phyloP scores from a whole-genome alignment of 1,284 basidiomycete genomes.

The Moesziomyces sp. region DNA sequence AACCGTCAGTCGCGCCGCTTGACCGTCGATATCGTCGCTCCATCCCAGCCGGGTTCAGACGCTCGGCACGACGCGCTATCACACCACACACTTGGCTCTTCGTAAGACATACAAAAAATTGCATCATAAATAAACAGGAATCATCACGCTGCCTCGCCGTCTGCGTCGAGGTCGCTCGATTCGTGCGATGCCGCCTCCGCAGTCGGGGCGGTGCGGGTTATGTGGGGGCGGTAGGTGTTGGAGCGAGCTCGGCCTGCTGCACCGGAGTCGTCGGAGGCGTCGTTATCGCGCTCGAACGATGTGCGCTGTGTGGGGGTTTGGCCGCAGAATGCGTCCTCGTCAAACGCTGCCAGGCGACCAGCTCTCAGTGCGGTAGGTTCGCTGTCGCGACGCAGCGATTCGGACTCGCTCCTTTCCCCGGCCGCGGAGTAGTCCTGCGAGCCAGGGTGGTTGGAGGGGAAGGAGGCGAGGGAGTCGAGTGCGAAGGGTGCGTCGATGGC shows the following conservation, averaged over 20 bases:
- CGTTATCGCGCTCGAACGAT: slow-evolving; percentile 9
- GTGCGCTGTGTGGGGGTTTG: slow-evolving; percentile 37
- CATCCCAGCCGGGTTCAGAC: too few relatives aligned
- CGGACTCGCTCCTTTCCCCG: too few relatives aligned
- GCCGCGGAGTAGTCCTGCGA: not conserved
- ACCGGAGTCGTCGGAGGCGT: slow-evolving; percentile 1
- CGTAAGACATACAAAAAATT: too few relatives aligned
- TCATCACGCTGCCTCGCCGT: not conserved
- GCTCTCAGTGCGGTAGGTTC: not conserved
- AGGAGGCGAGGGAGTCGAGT: slow-evolving; percentile 4
- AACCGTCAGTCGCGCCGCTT: too few relatives aligned
- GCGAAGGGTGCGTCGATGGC: slow-evolving; percentile 3
- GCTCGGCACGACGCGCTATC: too few relatives aligned
- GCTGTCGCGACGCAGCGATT: too few relatives aligned
- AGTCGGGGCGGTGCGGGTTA: slow-evolving; percentile 2
- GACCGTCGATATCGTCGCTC: too few relatives aligned
- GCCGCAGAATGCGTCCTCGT: slow-evolving; percentile 32
- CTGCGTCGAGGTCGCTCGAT: not conserved
- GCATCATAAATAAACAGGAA: too few relatives aligned
- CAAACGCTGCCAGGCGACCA: slow-evolving; percentile 12
- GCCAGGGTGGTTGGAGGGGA: not conserved
- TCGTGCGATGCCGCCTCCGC: not conserved
- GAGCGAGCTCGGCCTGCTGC: slow-evolving; percentile 15
- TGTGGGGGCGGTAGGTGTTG: slow-evolving; percentile 25
- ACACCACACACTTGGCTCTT: too few relatives aligned